phyloP scores from a whole-genome alignment of 2,329 filamentous ascomycete species.

The Pseudogymnoascus sp. region DNA sequence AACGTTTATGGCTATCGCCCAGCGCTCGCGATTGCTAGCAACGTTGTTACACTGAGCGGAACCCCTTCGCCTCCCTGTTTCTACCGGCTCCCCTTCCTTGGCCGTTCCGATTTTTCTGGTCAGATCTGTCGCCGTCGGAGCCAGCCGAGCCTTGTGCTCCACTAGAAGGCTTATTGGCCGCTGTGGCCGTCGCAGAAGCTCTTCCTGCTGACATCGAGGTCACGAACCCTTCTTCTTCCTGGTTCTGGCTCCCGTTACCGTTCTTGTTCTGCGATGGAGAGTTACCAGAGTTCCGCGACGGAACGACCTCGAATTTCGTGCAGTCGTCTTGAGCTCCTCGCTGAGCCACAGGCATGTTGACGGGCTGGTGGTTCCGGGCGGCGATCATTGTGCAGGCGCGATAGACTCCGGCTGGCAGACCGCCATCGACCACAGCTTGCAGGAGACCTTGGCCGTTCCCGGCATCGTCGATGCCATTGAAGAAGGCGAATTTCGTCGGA shows the following conservation, averaged over 20 bases:
- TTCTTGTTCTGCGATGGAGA: neutral
- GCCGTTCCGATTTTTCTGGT: too few species aligned
- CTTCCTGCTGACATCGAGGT: neutral
- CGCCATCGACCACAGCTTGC: slow-evolving; percentile 32
- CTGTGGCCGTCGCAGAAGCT: neutral
- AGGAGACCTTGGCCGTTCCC: slow-evolving; percentile 35
- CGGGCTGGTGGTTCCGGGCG: slow-evolving; percentile 38
- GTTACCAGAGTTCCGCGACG: slow-evolving; percentile 19
- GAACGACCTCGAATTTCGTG: slow-evolving; percentile 36
- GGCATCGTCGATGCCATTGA: slow-evolving; percentile 37
- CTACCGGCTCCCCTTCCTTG: too few species aligned
- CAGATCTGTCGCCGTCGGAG: too few species aligned
- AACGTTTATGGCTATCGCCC: too few species aligned
- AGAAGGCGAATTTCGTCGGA: slow-evolving; percentile 32
- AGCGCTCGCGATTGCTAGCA: too few species aligned
- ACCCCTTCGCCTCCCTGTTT: too few species aligned
- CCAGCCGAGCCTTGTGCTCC: neutral
- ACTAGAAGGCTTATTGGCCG: slow-evolving; percentile 15
- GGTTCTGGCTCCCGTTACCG: neutral
- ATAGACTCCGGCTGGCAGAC: slow-evolving; percentile 37
- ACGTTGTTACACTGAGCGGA: too few species aligned
- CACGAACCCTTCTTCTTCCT: neutral
- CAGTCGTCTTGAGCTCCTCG: slow-evolving; percentile 40
- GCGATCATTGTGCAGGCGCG: slow-evolving; percentile 39
- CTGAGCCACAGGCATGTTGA: slow-evolving; percentile 39